Percentiles rank a stretch among this genome's conserved stretches.
Evolutionary conservation across 345 rosid species (phyloP).

Genomic region (Abelmoschus esculentus): DNA sequence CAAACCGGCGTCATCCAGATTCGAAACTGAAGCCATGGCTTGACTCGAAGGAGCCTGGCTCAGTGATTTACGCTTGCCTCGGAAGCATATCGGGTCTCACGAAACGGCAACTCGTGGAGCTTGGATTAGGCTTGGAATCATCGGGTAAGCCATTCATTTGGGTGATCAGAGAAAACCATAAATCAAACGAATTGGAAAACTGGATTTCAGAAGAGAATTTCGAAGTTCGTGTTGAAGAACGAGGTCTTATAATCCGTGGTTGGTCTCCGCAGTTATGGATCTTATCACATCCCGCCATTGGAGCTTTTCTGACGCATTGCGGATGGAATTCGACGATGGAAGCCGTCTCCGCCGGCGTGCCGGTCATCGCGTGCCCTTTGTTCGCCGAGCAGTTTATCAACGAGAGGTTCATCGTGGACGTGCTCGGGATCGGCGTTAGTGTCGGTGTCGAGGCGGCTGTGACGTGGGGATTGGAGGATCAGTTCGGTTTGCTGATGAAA

Average conservation of each 20-base stretch:
- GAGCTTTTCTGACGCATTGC: constrained; percentile 52
- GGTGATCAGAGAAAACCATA: constrained; percentile 15
- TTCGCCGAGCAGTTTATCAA: constrained; percentile 32
- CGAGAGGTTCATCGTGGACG: constrained; percentile 29
- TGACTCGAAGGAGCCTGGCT: constrained; percentile 17
- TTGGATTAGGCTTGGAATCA: constrained; percentile 39
- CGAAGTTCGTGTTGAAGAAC: constrained; percentile 28
- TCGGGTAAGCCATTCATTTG: constrained; percentile 29
- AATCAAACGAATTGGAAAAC: neutral
- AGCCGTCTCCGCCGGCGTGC: constrained; percentile 33
- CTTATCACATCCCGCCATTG: constrained; percentile 38
- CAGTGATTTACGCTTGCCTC: constrained; percentile 39
- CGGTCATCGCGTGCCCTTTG: constrained; percentile 32
- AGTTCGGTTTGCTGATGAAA: constrained; percentile 22
- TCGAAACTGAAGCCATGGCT: constrained; percentile 27
- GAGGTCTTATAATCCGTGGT: constrained; percentile 42
- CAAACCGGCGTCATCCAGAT: neutral
- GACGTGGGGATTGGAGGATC: constrained; percentile 32
- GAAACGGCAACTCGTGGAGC: constrained; percentile 30
- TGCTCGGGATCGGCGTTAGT: constrained; percentile 31
- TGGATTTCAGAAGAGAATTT: constrained; percentile 25
- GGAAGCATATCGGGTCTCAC: constrained; percentile 37
- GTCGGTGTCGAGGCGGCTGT: constrained; percentile 31
- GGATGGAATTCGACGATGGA: constrained; percentile 60
- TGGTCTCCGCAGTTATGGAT: constrained; percentile 54